These are phyloP conservation scores for Kazachstania africana DNA, from an alignment of 805 yeast genomes.

Conservation along the genomic window DNA sequence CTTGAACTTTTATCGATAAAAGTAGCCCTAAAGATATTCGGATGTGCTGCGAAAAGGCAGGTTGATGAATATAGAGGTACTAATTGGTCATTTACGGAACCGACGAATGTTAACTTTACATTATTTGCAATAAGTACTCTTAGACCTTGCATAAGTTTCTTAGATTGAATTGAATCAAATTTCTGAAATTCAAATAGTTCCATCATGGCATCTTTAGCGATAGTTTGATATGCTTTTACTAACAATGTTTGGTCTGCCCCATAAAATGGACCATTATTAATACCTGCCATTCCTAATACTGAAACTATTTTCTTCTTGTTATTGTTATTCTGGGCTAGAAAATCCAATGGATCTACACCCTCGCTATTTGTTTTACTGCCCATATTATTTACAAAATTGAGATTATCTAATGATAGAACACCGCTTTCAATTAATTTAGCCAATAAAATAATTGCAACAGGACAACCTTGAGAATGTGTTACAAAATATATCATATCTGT, in stretches of 20 bases:
- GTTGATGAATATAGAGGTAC: constrained; percentile 87
- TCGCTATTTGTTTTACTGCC: constrained; percentile 8
- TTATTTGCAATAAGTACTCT: constrained; percentile 54
- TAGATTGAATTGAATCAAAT: constrained; percentile 58
- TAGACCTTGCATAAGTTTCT: constrained; percentile 56
- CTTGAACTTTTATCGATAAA: constrained; percentile 75
- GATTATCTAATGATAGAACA: constrained; percentile 26
- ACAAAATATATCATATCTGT: constrained; percentile 89
- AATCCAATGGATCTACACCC: constrained; percentile 3
- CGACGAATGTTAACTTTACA: constrained; percentile 70
- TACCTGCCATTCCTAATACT: constrained; percentile 88
- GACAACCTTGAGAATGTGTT: constrained; percentile 93
- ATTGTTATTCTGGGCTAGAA: too few species aligned
- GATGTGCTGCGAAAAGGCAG: constrained; percentile 75
- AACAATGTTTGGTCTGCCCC: constrained; percentile 81
- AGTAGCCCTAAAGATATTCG: constrained; percentile 80
- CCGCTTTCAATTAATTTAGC: constrained; percentile 61
- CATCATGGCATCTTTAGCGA: constrained; percentile 75
- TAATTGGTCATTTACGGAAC: constrained; percentile 85
- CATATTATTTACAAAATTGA: too few species aligned
- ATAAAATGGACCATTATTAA: constrained; percentile 86
- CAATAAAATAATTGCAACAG: constrained; percentile 73
- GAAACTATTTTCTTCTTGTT: constrained; percentile 40
- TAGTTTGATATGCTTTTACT: constrained; percentile 79
- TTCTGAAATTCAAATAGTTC: constrained; percentile 86